Percentiles rank a stretch among this genome's conserved stretches.
These are phyloP conservation scores for Citrus sp. DNA, from an alignment of 345 rosid species.

Conservation along the genomic window DNA sequence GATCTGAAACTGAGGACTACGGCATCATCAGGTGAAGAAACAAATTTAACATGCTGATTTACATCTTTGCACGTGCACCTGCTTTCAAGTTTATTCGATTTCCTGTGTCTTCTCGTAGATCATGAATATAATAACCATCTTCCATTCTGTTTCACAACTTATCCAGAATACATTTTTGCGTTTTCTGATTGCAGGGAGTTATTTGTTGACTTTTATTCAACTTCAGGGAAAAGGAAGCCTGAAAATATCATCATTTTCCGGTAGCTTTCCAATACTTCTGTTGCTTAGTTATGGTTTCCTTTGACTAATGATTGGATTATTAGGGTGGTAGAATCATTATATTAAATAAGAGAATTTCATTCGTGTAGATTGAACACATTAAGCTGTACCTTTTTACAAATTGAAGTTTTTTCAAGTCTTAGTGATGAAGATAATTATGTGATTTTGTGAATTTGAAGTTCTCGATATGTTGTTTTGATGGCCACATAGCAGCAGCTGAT, in stretches of 20 bases:
- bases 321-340: background rate
- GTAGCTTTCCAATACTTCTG: slow-evolving; percentile 25
- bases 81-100: background rate
- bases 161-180: background rate
- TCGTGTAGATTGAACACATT: background rate
- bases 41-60: background rate
- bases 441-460: background rate
- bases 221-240: slow-evolving; percentile 74
- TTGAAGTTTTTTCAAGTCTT: background rate
- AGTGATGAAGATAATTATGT: background rate
- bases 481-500: background rate
- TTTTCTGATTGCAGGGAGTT: slow-evolving; percentile 48
- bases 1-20: slow-evolving; percentile 51
- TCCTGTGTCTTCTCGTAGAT: background rate
- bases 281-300: background rate
- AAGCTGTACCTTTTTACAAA: background rate
- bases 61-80: background rate
- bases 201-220: slow-evolving; percentile 60
- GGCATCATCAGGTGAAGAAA: slow-evolving; percentile 58
- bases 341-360: background rate
- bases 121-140: too few species aligned
- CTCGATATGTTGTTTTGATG: background rate
- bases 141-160: background rate
- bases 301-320: background rate
- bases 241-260: slow-evolving; percentile 86